A percentile compares a stretch with the other conserved stretches of the same genome.
Evolutionary conservation across 2,329 filamentous ascomycete species (phyloP).

Genomic region (Botrytis fabae): DNA sequence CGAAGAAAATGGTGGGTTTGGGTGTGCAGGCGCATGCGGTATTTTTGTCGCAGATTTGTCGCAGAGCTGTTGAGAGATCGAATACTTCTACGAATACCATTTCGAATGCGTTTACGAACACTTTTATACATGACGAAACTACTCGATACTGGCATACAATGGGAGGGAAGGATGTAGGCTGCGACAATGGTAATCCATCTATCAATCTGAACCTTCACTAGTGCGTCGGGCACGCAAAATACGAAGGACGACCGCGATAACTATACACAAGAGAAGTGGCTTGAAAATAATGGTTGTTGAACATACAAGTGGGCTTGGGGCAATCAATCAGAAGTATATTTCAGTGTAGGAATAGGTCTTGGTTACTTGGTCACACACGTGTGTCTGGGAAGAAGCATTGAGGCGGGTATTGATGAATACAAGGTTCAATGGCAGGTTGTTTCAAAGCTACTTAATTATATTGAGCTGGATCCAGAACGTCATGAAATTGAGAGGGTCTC

Average conservation of each 20-base stretch:
- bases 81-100: background rate
- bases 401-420: background rate
- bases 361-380: background rate
- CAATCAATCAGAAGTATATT: background rate
- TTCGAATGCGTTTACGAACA: background rate
- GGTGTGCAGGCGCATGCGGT: background rate
- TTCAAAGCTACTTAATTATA: background rate
- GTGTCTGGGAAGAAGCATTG: background rate
- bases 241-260: too few relatives aligned
- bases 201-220: background rate
- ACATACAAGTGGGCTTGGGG: background rate
- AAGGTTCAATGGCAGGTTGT: background rate
- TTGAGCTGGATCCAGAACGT: background rate
- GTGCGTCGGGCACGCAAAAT: too few relatives aligned
- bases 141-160: background rate
- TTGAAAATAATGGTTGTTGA: background rate
- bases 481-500: background rate
- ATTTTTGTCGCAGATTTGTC: background rate
- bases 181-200: background rate
- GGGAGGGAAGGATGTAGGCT: background rate
- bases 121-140: too few relatives aligned
- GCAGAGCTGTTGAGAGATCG: background rate
- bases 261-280: background rate
- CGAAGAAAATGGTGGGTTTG: background rate
- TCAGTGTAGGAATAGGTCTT: background rate